Evolutionary conservation across 2,329 filamentous ascomycete genomes (phyloP).

Genomic region (Paecilomyces sp.): DNA sequence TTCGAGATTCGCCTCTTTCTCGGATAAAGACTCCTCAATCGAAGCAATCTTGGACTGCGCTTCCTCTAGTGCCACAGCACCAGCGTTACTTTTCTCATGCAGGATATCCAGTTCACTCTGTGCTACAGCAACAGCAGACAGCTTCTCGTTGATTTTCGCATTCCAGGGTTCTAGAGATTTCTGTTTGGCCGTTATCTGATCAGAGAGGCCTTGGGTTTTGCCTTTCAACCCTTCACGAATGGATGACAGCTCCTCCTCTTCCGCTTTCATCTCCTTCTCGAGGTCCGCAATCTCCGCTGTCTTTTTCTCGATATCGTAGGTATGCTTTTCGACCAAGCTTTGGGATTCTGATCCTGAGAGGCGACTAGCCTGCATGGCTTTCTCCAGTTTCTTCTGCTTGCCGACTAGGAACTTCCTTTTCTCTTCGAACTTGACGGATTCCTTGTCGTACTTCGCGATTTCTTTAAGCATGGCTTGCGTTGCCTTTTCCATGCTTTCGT

Average conservation of each 20-base stretch:
- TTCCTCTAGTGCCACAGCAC: conserved; percentile 75
- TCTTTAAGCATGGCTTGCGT: conserved; percentile 75
- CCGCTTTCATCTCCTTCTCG: conserved; percentile 66
- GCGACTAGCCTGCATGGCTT: conserved; percentile 70
- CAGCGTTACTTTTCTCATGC: conserved; percentile 79
- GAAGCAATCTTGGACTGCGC: conserved; percentile 68
- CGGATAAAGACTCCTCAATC: conserved; percentile 63
- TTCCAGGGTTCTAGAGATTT: conserved; percentile 95
- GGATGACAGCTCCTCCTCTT: conserved; percentile 73
- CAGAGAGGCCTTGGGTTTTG: conserved; percentile 90
- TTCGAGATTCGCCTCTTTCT: conserved; percentile 69
- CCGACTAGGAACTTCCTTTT: conserved; percentile 88
- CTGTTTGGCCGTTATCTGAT: conserved; percentile 86
- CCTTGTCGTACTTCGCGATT: conserved; percentile 88
- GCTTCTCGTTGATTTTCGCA: conserved; percentile 93
- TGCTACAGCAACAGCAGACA: conserved; percentile 86
- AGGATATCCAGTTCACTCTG: conserved; percentile 92
- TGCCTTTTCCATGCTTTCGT: conserved; percentile 73
- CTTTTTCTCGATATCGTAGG: conserved; percentile 69
- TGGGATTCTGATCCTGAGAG: conserved; percentile 67
- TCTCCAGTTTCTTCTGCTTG: conserved; percentile 94
- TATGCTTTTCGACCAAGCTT: conserved; percentile 69
- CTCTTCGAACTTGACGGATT: conserved; percentile 94
- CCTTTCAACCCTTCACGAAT: conserved; percentile 86
- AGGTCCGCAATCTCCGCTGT: conserved; percentile 66